Base-by-base conservation (phyloP, 495 filamentous ascomycete species). In the Cercophora scortea region DNA sequence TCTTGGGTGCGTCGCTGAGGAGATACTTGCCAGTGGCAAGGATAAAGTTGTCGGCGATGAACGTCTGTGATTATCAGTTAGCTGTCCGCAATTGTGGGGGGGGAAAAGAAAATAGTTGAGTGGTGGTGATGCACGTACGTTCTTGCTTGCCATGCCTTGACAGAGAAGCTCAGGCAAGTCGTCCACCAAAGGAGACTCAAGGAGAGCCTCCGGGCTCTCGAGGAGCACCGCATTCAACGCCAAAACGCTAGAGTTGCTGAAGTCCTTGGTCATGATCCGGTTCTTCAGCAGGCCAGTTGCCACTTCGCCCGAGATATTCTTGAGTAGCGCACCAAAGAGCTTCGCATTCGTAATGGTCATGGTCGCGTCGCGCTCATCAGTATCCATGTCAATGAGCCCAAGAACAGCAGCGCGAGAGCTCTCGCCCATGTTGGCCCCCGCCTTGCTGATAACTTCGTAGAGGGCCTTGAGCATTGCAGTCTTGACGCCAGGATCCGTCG, bases 381-480 rank as follows among this genome's bases (percentile, higher is more conserved):
- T 71, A 54, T 93, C 89, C 55, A 83, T 84, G 64, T 97, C 93
- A 54, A 97, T 95, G 32, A 98, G 75, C 11, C 79, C 81, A 6
- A 97, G 75, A 5, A 97, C 86, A 1, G 90, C 81, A 53, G 78
- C 77, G 48, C 90, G 83, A 34, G 92, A 96, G 45, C 79, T 76
- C 58, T 96, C 93, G 58, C 88, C 89, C 93, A 97, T 98, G 65
- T 92, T 96, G 17, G 71, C 72, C 32, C 94, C 93, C 9, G 90
- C 90, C 70, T 95, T 96, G 69, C 89, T 90, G 47, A 97, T 83
- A 19, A 97, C 93, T 63, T 97, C 93, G 62, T 90, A 96, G 41
- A 98, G 72, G 6, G 94, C 93, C 75, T 95, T 96, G 55, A 97
- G 79, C 93, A 98, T 98, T 13, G 93, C 93, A 64, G 88, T 93